Evolutionary conservation across 176 grass and related monocot species (phyloP).

Genomic region (Oryza nivara): DNA sequence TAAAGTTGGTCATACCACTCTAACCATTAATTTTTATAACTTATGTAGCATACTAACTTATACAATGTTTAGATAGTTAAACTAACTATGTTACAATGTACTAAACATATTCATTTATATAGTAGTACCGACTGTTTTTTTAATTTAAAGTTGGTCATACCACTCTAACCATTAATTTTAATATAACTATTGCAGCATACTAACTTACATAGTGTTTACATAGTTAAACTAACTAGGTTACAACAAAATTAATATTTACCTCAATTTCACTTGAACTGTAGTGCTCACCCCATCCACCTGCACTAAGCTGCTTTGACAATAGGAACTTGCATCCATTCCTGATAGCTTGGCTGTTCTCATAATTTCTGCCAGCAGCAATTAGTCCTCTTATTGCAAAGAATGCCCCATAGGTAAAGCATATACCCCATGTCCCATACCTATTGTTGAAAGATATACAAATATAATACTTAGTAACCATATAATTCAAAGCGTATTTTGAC

Average conservation of each 20-base stretch:
- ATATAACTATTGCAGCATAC: too few species aligned
- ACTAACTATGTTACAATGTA: too few species aligned
- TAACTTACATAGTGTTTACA: too few species aligned
- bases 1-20: too few species aligned
- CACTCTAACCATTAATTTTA: too few species aligned
- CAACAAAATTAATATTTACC: not conserved
- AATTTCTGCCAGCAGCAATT: constrained; percentile 43
- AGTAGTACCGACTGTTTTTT: too few species aligned
- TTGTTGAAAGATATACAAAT: not conserved
- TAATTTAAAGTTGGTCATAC: too few species aligned
- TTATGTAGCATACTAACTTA: too few species aligned
- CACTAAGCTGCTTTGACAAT: constrained; percentile 38
- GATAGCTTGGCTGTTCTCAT: constrained; percentile 31
- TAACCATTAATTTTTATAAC: too few species aligned
- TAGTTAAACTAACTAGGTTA: not conserved
- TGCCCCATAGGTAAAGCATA: constrained; percentile 6
- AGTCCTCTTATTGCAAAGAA: constrained; percentile 46
- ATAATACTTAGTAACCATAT: not conserved
- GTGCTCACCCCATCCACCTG: constrained; percentile 49
- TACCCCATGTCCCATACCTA: constrained; percentile 49
- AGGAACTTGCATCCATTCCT: constrained; percentile 46
- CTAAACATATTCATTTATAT: too few species aligned
- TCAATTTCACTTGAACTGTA: constrained; percentile 21
- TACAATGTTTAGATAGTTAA: too few species aligned
- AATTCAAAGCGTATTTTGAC: too few species aligned